Evolutionary conservation across 2,329 filamentous ascomycete genomes (phyloP).

Genomic region (Fusarium paranaense): DNA sequence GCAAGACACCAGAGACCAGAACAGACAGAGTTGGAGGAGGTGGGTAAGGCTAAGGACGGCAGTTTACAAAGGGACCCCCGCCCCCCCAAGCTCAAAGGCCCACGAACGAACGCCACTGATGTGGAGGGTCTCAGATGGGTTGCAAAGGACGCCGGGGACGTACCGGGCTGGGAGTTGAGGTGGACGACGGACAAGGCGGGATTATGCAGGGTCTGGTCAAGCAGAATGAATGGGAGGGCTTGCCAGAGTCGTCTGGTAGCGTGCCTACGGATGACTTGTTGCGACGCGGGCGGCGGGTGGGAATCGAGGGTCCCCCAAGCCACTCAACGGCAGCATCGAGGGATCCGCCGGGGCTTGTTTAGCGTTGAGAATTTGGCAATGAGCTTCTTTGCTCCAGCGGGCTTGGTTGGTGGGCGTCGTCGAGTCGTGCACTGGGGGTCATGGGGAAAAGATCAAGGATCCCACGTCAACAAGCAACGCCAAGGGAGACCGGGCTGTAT

Average conservation of each 20-base stretch:
- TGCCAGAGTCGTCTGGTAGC: conserved; percentile 24
- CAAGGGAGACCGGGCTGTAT: conserved; percentile 26
- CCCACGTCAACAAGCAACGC: conserved; percentile 44
- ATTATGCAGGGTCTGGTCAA: conserved; percentile 48
- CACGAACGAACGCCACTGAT: conserved; percentile 46
- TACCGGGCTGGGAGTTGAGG: conserved; percentile 43
- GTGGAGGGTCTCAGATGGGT: conserved; percentile 47
- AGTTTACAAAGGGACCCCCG: conserved; percentile 46
- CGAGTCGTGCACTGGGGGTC: conserved; percentile 40
- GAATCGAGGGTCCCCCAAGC: conserved; percentile 43
- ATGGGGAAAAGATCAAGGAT: conserved; percentile 39
- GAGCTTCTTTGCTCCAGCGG: conserved; percentile 35
- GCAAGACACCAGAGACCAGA: conserved; percentile 12
- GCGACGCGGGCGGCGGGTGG: conserved; percentile 36
- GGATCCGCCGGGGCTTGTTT: conserved; percentile 43
- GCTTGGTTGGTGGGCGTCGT: conserved; percentile 33
- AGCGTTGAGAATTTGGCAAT: conserved; percentile 44
- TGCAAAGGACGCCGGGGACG: conserved; percentile 36
- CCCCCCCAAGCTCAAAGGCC: conserved; percentile 30
- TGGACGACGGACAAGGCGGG: conserved; percentile 40
- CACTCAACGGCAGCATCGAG: conserved; percentile 47
- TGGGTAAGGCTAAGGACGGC: conserved; percentile 48
- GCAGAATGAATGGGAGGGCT: conserved; percentile 30
- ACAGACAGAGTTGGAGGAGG: conserved; percentile 36
- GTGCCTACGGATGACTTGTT: conserved; percentile 37